A percentile compares a stretch with the other conserved stretches of the same genome.
Conservation (phyloP, 2,329 filamentous ascomycete species). For the Lachnellula cervina region DNA sequence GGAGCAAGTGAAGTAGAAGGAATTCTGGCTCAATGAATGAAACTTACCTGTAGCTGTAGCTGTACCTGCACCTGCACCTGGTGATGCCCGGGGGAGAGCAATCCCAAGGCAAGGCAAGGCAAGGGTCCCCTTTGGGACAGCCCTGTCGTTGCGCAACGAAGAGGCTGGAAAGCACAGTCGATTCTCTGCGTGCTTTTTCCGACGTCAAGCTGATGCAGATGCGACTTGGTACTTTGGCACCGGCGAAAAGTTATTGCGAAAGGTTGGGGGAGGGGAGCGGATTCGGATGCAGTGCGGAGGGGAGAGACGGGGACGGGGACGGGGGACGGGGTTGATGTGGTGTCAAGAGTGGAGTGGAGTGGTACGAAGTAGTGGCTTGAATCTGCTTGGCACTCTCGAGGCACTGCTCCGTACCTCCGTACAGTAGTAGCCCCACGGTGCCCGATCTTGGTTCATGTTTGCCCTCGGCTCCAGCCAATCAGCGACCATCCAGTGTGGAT, state of each 20-base stretch:
- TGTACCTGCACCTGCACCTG: not conserved
- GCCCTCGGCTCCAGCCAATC: too few relatives aligned
- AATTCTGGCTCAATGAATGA: not conserved
- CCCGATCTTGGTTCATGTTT: too few relatives aligned
- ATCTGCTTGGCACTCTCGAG: too few relatives aligned
- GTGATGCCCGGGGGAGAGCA: not conserved
- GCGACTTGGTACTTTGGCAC: not conserved
- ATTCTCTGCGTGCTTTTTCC: not conserved
- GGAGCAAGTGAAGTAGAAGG: not conserved
- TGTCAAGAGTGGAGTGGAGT: not conserved
- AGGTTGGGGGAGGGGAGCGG: too few relatives aligned
- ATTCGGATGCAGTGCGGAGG: not conserved
- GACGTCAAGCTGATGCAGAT: not conserved
- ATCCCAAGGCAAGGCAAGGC: not conserved
- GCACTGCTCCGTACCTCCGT: too few relatives aligned
- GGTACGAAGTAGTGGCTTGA: too few relatives aligned
- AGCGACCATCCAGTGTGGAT: too few relatives aligned
- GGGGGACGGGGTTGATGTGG: not conserved
- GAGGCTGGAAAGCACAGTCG: not conserved
- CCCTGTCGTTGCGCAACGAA: not conserved
- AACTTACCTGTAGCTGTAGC: not conserved
- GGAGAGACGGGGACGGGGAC: not conserved
- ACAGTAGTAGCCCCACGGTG: too few relatives aligned
- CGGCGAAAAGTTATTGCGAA: too few relatives aligned
- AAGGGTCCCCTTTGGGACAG: not conserved